Evolutionary conservation across 2,329 filamentous ascomycete species (phyloP), one percentile per base, ranked within the genome.

Genomic region (Neobulgaria alba): DNA sequence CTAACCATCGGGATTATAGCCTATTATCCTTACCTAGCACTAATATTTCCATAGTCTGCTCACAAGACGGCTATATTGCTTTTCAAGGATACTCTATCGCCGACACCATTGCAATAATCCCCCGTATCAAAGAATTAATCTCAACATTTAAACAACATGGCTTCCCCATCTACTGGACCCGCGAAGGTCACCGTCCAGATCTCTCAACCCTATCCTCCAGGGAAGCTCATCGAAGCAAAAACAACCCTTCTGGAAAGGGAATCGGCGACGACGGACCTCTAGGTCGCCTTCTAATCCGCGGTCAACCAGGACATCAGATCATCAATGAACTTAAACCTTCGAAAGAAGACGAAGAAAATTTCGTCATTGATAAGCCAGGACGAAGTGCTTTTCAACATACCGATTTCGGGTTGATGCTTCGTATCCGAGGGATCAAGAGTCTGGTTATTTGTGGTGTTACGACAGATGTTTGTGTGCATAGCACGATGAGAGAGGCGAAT

Each of bases 251-350:
- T 1, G 63, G 66, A 5, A 50, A 72, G n/a, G 69, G 69, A 0
- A 76, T 78, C 33, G 60, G 60, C 10, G 57, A 61, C 68, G 66
- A 46, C 10, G 75, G 75, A 0, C 74, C 74, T 1, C 56, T 78
- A 33, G 75, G 76, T 1, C 68, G 70, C n/a, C 64, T 79, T 2
- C 59, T 80, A 3, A 62, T 79, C 17, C 68, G 75, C 15, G 75
- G 76, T 1, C 71, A 78, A 50, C 52, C 61, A 16, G 76, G 76
- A 1, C 74, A 78, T 51, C 73, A 72, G 34, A 75, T 69, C 20
- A 66, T 79, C 14, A 59, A 66, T 5, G 73, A 62, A 40, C 40
- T 61, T 2, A 29, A 36, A 2, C 60, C 60, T 1, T 18, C 50
- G 2, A 35, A 37, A 4, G 44, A 44, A 5, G 60, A 63, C 36